Conservation (phyloP, 208 protist genomes). For the Acanthamoeba royreba region DNA sequence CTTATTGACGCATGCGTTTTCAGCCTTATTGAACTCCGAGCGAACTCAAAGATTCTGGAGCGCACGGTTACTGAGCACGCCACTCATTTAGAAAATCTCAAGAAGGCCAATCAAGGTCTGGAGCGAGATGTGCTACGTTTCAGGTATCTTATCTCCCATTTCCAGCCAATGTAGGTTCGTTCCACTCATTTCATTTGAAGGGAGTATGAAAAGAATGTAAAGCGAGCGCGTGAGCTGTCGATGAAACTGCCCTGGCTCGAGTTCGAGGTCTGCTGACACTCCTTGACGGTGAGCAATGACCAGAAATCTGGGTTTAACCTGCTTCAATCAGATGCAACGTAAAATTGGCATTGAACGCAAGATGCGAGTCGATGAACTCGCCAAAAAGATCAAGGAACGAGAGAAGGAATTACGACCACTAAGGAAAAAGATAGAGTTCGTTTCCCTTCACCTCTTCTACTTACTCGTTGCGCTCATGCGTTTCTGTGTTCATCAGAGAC, state of each 20-base stretch:
- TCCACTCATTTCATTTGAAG: too few relatives aligned
- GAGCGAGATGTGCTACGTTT: slow-evolving; percentile 57
- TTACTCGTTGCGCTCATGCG: background rate
- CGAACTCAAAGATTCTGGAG: background rate
- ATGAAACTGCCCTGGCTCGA: background rate
- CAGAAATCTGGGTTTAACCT: too few relatives aligned
- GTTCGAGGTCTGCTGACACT: slow-evolving; percentile 6
- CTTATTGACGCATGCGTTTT: too few relatives aligned
- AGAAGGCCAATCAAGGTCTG: slow-evolving; percentile 46
- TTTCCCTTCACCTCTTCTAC: background rate
- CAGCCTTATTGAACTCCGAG: background rate
- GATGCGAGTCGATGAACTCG: background rate
- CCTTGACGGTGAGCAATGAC: too few relatives aligned
- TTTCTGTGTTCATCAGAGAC: background rate
- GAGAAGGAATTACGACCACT: slow-evolving; percentile 21
- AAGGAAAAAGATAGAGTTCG: background rate
- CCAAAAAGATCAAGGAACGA: slow-evolving; percentile 25
- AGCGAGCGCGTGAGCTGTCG: background rate
- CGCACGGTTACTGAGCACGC: background rate
- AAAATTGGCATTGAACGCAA: background rate
- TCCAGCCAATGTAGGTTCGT: too few relatives aligned
- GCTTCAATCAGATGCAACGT: background rate
- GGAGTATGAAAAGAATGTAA: background rate
- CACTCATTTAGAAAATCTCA: slow-evolving; percentile 50
- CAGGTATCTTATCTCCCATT: background rate